Evolutionary conservation across 2,329 filamentous ascomycete genomes (phyloP).

Genomic region (Phoma herbarum): DNA sequence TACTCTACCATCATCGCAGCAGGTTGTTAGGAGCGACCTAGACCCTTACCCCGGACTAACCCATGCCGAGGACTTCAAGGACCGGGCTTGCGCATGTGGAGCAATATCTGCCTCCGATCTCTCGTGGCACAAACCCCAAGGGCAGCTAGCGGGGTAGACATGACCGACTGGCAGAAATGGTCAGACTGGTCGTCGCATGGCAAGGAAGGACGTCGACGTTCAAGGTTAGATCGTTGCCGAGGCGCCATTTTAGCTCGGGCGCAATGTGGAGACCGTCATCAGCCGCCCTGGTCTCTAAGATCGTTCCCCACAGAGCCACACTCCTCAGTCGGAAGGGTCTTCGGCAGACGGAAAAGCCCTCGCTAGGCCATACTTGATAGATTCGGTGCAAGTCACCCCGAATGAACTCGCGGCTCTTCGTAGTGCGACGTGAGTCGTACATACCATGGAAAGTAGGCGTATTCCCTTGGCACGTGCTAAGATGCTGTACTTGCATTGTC

Average conservation of each 20-base stretch:
- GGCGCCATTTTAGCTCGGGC: neutral
- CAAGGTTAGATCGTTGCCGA: neutral
- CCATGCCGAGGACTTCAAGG: neutral
- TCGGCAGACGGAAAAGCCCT: conserved; percentile 10
- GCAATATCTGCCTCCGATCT: conserved; percentile 8
- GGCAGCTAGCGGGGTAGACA: conserved; percentile 10
- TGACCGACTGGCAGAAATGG: conserved; percentile 3
- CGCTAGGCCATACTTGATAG: neutral
- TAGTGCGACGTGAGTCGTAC: conserved; percentile 4
- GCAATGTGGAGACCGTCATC: conserved; percentile 1
- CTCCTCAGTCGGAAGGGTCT: neutral
- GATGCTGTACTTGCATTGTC: neutral
- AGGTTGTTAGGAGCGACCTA: neutral
- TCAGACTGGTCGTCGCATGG: neutral
- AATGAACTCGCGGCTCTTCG: neutral
- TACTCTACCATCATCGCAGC: conserved; percentile 1
- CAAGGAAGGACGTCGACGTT: neutral
- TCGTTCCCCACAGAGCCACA: conserved; percentile 2
- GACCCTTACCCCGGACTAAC: conserved; percentile 8
- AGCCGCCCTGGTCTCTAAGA: neutral
- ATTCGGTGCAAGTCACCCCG: conserved; percentile 14
- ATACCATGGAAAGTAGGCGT: neutral
- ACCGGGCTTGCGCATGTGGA: conserved; percentile 5
- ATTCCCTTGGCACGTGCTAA: neutral
- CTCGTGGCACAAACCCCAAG: neutral